These are phyloP conservation scores for Hyaloscypha bicolor DNA, from an alignment of 495 filamentous ascomycete genomes.

Conservation along the genomic window DNA sequence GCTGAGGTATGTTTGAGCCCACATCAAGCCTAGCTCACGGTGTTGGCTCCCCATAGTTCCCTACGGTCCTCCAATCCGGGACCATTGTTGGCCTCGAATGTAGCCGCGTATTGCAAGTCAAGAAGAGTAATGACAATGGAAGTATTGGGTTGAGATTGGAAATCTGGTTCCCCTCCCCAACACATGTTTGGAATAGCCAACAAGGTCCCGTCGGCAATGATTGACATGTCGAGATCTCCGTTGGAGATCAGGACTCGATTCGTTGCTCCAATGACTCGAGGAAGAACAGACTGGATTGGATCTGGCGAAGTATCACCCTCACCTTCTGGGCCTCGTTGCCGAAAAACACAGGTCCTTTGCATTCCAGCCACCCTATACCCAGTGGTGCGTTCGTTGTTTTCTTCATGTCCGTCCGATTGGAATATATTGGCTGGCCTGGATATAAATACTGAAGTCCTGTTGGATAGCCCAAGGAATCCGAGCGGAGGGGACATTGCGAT, in stretches of 20 bases:
- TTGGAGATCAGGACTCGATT: conserved; percentile 62
- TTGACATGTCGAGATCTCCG: conserved; percentile 62
- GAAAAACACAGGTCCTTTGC: conserved; percentile 48
- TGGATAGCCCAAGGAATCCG: conserved; percentile 22
- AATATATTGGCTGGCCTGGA: conserved; percentile 53
- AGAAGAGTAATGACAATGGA: conserved; percentile 38
- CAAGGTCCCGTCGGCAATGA: conserved; percentile 64
- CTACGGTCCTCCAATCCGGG: conserved; percentile 32
- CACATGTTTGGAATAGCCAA: conserved; percentile 70
- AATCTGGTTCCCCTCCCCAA: conserved; percentile 65
- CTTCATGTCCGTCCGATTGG: conserved; percentile 61
- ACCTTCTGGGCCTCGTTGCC: conserved; percentile 28
- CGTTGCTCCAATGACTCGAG: conserved; percentile 61
- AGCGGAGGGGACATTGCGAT: conserved; percentile 45
- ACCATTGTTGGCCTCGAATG: conserved; percentile 38
- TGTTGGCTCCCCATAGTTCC: conserved; percentile 40
- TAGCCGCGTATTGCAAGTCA: conserved; percentile 36
- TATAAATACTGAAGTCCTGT: conserved; percentile 38
- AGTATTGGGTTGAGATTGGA: conserved; percentile 47
- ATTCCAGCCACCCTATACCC: conserved; percentile 44
- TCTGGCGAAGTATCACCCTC: conserved; percentile 30
- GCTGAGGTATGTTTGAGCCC: conserved; percentile 48
- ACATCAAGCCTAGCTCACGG: conserved; percentile 39
- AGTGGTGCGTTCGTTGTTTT: conserved; percentile 55
- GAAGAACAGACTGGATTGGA: conserved; percentile 47